phyloP scores from a whole-genome alignment of 2,329 filamentous ascomycete species.

The Phialophora expanda region DNA sequence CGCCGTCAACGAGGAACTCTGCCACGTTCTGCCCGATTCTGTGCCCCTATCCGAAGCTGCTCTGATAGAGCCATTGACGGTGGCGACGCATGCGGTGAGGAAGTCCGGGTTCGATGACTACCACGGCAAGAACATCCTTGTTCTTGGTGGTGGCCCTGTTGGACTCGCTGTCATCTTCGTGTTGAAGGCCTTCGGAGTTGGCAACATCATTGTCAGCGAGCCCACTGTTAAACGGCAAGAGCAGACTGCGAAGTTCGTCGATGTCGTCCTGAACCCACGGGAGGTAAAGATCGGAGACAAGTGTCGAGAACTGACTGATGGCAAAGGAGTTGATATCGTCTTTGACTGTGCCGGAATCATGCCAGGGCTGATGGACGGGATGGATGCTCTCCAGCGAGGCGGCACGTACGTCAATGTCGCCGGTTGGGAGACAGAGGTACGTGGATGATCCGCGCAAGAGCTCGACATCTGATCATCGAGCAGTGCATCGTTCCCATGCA shows the following conservation, averaged over 20 bases:
- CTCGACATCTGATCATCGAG: constrained; percentile 4
- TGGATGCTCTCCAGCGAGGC: constrained; percentile 54
- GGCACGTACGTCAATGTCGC: constrained; percentile 62
- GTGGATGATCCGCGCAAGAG: background rate
- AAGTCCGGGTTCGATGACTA: constrained; percentile 51
- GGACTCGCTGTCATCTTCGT: constrained; percentile 57
- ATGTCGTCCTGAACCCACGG: constrained; percentile 57
- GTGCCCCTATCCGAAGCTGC: constrained; percentile 59
- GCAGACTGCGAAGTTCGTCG: constrained; percentile 57
- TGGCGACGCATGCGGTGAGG: constrained; percentile 62
- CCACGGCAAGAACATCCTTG: constrained; percentile 51
- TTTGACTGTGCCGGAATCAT: constrained; percentile 62
- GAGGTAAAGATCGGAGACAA: constrained; percentile 53
- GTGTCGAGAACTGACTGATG: constrained; percentile 43
- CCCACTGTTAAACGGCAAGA: constrained; percentile 54
- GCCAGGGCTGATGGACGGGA: constrained; percentile 53
- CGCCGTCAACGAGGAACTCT: constrained; percentile 54
- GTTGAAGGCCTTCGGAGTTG: constrained; percentile 49
- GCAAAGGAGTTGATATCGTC: constrained; percentile 56
- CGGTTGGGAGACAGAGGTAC: constrained; percentile 52
- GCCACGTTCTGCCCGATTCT: constrained; percentile 55
- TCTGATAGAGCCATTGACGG: constrained; percentile 59
- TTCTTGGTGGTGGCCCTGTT: constrained; percentile 62
- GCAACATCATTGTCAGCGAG: constrained; percentile 59
- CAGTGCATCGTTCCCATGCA: constrained; percentile 41